Evolutionary conservation across 495 filamentous ascomycete genomes (phyloP), one percentile per base, ranked within the genome.

Genomic region (Sporormia fimetaria): DNA sequence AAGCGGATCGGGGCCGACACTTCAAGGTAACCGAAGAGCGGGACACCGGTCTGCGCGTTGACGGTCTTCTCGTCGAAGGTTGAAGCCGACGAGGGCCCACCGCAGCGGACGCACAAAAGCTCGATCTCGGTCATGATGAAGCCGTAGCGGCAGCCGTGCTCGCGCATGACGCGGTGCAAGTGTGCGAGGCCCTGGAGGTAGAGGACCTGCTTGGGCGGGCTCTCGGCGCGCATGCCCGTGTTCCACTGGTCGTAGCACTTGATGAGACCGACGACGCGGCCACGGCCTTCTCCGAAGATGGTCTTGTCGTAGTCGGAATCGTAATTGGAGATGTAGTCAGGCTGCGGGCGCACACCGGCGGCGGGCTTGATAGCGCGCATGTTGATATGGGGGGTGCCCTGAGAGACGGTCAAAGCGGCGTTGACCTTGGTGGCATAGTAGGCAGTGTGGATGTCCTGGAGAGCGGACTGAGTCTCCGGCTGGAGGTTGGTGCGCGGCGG

Each of bases 51-150:
- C 22, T 49, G 40, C 21, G 40, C 52, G 37, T 49, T 49, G 37
- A 84, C 81, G 39, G 68, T 74, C 23, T 80, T 49, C 7, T 51
- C 33, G 24, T 47, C 40, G 1, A 42, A 21, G 17, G 26, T 37
- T 2, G 28, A 30, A 7, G 45, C 47, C n/a, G 10, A 25, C 0
- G 53, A 43, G 4, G 52, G 49, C 1, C 57, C 58, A 18, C 61
- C 62, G 47, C 51, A 53, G 34, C 87, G 83, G 0, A 92, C 84
- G 56, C 86, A 80, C 21, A 94, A 76, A 9, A 94, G 79, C 64
- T 94, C 87, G 55, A 93, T 93, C 57, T 94, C 87, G 0, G 83
- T 94, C 40, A 94, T 76, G 55, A 94, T 88, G 67, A 93, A 94
- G 21, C 87, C 87, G 59, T 94, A 94, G 32, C 87, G 78, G 49